Conservation (phyloP, 306 rosid species). For the Prunus mongolica region DNA sequence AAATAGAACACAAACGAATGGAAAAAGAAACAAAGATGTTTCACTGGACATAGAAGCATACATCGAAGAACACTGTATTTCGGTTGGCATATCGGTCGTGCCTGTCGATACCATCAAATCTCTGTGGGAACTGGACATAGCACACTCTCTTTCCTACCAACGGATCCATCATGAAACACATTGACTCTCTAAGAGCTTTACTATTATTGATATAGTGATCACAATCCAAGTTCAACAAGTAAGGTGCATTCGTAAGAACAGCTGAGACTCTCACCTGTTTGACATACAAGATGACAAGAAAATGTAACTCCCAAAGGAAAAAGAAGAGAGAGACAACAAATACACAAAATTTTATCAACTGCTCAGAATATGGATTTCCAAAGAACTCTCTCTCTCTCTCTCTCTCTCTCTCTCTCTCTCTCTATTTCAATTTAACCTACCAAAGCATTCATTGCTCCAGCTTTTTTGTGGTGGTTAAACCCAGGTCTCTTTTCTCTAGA, state of each 20-base stretch:
- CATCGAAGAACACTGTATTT: constrained; percentile 53
- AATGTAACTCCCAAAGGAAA: not conserved
- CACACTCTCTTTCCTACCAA: constrained; percentile 49
- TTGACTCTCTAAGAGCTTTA: constrained; percentile 61
- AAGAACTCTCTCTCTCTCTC: not conserved
- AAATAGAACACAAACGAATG: not conserved
- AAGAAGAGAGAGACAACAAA: not conserved
- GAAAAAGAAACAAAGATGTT: not conserved
- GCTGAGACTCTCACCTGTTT: constrained; percentile 66
- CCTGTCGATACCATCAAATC: constrained; percentile 37
- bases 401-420: not conserved
- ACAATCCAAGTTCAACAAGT: constrained; percentile 61
- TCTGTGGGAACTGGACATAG: constrained; percentile 62
- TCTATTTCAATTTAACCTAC: constrained; percentile 28
- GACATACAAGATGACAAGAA: not conserved
- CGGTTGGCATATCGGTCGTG: constrained; percentile 37
- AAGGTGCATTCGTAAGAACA: constrained; percentile 65
- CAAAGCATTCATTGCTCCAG: constrained; percentile 71
- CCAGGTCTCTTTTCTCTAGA: constrained; percentile 69
- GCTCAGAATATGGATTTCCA: not conserved
- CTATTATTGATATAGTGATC: constrained; percentile 63
- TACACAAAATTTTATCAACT: not conserved
- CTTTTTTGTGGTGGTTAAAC: constrained; percentile 59
- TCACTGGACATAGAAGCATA: constrained; percentile 18
- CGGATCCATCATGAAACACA: constrained; percentile 88